Evolutionary conservation across 1,284 basidiomycete species (phyloP).

Genomic region (Xerocomus nothofagi): DNA sequence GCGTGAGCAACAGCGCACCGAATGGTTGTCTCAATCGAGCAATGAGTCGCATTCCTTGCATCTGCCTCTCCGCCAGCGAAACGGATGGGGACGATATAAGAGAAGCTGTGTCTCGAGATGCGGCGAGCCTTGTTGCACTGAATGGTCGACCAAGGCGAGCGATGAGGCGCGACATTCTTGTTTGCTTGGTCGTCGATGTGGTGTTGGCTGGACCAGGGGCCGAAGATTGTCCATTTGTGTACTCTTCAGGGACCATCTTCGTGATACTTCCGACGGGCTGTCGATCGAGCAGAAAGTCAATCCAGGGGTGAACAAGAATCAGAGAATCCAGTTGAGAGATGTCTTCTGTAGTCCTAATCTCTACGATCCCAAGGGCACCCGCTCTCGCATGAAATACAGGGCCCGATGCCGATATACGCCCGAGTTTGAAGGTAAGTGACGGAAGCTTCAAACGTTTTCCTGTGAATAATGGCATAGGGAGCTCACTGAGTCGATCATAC

Average conservation of each 20-base stretch:
- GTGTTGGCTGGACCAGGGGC: not conserved
- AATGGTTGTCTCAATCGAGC: not conserved
- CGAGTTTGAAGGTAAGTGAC: not conserved
- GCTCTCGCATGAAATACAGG: not conserved
- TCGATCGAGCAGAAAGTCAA: not conserved
- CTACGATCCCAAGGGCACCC: not conserved
- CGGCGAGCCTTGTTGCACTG: not conserved
- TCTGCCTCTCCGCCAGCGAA: not conserved
- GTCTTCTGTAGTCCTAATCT: not conserved
- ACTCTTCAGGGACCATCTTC: not conserved
- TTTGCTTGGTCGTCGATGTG: not conserved
- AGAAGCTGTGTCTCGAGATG: not conserved
- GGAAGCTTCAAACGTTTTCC: not conserved
- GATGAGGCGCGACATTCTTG: not conserved
- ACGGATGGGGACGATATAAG: not conserved
- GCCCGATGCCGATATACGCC: not conserved
- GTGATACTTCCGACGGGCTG: not conserved
- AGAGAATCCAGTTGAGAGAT: not conserved
- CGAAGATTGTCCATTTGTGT: not conserved
- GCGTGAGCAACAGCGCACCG: slow-evolving; percentile 2
- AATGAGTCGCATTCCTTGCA: not conserved
- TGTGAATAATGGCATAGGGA: not conserved
- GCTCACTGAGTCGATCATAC: not conserved
- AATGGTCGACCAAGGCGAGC: not conserved
- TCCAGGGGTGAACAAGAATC: not conserved